Base-by-base conservation (phyloP, 495 filamentous ascomycete species). In the Aspergillus panamensis region DNA sequence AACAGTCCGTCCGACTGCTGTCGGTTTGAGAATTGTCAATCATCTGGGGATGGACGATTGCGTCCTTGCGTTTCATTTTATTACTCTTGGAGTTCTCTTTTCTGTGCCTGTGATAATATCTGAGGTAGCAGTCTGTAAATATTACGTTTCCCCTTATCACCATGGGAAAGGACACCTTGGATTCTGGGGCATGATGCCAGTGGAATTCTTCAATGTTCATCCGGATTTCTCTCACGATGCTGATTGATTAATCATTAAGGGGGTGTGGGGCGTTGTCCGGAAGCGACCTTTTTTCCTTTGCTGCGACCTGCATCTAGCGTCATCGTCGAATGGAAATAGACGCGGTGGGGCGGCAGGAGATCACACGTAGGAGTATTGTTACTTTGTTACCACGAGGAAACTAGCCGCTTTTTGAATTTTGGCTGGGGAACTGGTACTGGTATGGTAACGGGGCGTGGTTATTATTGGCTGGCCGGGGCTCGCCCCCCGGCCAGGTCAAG, bases 351-450 rank as follows among this genome's bases (percentile, higher is more conserved):
- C 33, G 8, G n/a, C 45, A 29, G 51, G 51, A 60, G 57, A 60
- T 63, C 51, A 50, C 59, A 62, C 53, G 59, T 60, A 55, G 43
- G 49, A 32, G 53, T 57, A 50, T 42, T n/a, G 21, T 66, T 62
- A 66, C 63, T 60, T 42, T n/a, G 21, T 66, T 62, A 66, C 63
- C 63, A 65, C 62, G 59, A 65, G 62, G 58, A 53, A 62, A 59
- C 52, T 31, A 32, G 42, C 30, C 40, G 32, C 52, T 39, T 43
- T 31, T 31, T 50, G 25, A 2, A 8, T 35, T 32, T 35, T 43
- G 40, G 25, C 49, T 44, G 39, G 48, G 49, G 30, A 51, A 33
- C 16, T 16, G 14, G 61, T 56, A 56, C 25, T 37, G 48, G 56
- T 59, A 60, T 54, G 50, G 62, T 64, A 60, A 57, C 62, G 21